Evolutionary conservation across 2,329 filamentous ascomycete species (phyloP).

Genomic region (Zopfia rhizophila): DNA sequence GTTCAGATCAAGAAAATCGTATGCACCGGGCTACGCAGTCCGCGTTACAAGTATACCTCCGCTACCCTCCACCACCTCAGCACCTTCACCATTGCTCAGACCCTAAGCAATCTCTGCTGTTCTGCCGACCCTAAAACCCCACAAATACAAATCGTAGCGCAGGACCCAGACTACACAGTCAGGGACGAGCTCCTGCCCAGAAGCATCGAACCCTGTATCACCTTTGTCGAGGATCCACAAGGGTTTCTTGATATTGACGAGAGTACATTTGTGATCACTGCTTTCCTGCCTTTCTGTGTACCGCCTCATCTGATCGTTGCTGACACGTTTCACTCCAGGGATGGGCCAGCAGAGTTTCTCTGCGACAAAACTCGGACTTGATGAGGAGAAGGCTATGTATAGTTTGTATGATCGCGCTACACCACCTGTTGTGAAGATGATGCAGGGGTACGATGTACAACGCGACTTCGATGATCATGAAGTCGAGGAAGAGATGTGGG

Average conservation of each 20-base stretch:
- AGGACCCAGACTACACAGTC: constrained; percentile 27
- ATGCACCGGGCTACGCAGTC: too few relatives aligned
- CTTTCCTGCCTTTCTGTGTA: constrained; percentile 20
- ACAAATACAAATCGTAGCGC: constrained; percentile 21
- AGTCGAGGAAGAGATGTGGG: constrained; percentile 3
- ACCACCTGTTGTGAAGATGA: constrained; percentile 4
- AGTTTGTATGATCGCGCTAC: constrained; percentile 6
- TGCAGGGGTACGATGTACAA: constrained; percentile 10
- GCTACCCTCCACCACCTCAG: constrained; percentile 30
- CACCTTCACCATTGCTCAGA: constrained; percentile 21
- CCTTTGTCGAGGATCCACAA: constrained; percentile 25
- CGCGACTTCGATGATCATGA: constrained; percentile 8
- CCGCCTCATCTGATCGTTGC: constrained; percentile 31
- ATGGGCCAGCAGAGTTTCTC: constrained; percentile 17
- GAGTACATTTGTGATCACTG: constrained; percentile 25
- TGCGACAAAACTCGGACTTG: constrained; percentile 10
- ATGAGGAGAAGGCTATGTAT: background rate
- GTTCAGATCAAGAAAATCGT: too few relatives aligned
- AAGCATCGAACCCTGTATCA: constrained; percentile 1
- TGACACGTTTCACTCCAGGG: constrained; percentile 14
- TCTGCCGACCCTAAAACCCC: background rate
- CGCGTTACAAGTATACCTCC: too few relatives aligned
- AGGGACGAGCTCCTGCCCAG: constrained; percentile 15
- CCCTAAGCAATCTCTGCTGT: constrained; percentile 8
- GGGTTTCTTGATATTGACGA: constrained; percentile 28